Base-by-base conservation (phyloP, 345 rosid genomes). In the Acer negundo region DNA sequence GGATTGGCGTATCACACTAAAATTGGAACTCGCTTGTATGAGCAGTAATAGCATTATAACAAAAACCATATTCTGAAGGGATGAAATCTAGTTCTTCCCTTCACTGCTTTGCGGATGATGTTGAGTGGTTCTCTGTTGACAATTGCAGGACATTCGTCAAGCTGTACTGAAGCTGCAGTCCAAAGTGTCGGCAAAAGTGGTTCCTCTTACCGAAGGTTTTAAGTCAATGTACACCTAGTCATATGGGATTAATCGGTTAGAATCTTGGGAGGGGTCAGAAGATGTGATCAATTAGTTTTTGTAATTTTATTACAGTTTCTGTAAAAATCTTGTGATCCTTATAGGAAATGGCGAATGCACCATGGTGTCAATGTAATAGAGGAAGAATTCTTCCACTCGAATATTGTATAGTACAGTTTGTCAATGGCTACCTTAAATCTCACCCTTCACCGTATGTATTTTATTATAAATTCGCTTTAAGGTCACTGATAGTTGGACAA, bases 181-280 rank as follows among this genome's bases (percentile, higher is more conserved):
- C 49, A 92, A 84, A 80, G 89, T 95, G 13, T 88, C 96, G 1
- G 95, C 94, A 12, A 95, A 95, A 84, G 97, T 92, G n/a, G 85
- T 92, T 75, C 94, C 98, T 67, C 83, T 93, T 56, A 95, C 94
- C 6, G 96, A 93, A 87, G 99, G 99, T 79, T 93, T 93, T 86
- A 93, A 88, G 83, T 93, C 97, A n/a, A 69, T 51, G 75, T 76
- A 92, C 79, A 80, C 93, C 2, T 86, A 82, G 75, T 78, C 66
- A 31, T 67, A 53, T 62, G 46, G 76, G 69, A 24, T 12, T 66
- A 68, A 56, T 66, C 56, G 40, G 80, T 56, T 38, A 66, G 65
- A 49, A 59, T 47, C 31, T 7, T 11, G 16, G 31, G 38, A 35
- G 38, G 6, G 38, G 38, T 35, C 38, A 35, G 38, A 23, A 62